phyloP scores from a whole-genome alignment of 371 early-diverging fungal genomes.

The Actinomucor elegans region DNA sequence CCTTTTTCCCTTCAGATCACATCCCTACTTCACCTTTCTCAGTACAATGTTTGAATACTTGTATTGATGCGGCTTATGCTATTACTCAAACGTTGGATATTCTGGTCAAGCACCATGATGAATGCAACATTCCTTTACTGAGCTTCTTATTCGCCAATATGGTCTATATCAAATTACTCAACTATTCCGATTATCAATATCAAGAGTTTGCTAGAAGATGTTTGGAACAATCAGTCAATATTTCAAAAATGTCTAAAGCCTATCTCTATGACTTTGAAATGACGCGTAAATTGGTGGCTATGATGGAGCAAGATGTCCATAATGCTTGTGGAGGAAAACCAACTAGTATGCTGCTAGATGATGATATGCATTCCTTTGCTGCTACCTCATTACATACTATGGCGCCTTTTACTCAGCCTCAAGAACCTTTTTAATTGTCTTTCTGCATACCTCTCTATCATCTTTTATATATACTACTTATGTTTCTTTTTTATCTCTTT shows the following conservation, averaged over 20 bases:
- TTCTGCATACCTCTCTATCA: not conserved
- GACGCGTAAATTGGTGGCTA: conserved; percentile 23
- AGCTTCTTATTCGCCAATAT: conserved; percentile 41
- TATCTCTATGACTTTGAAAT: conserved; percentile 45
- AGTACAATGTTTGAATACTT: conserved; percentile 24
- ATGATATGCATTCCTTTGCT: not conserved
- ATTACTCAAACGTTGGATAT: conserved; percentile 35
- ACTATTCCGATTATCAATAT: conserved; percentile 25
- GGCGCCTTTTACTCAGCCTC: conserved; percentile 1
- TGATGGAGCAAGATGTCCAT: conserved; percentile 29
- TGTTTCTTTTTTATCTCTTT: conserved; percentile 3
- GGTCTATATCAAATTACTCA: conserved; percentile 34
- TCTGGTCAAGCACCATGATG: conserved; percentile 29
- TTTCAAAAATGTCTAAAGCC: conserved; percentile 27
- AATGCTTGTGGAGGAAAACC: conserved; percentile 16
- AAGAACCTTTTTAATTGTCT: not conserved
- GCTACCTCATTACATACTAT: not conserved
- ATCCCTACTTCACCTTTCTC: conserved; percentile 23
- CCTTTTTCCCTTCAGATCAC: conserved; percentile 30
- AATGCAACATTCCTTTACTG: conserved; percentile 39
- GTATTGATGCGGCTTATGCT: conserved; percentile 38
- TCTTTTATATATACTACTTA: not conserved
- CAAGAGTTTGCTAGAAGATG: conserved; percentile 24
- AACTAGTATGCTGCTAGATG: not conserved
- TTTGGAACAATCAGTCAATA: conserved; percentile 32